These are phyloP conservation scores for Leccinellum albellum DNA, from an alignment of 768 basidiomycete species.

Conservation along the genomic window DNA sequence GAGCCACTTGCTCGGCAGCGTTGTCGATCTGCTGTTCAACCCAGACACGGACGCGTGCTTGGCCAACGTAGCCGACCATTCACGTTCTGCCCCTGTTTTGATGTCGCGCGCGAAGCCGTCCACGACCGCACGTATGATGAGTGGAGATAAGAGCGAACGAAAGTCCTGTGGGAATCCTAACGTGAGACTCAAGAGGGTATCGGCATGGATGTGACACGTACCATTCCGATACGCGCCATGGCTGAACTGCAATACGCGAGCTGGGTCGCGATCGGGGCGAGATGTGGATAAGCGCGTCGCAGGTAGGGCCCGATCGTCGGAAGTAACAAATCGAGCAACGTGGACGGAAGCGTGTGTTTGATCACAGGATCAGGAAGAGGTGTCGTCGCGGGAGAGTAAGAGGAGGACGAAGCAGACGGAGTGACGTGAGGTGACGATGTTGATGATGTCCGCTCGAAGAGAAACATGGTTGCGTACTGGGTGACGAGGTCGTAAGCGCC, in stretches of 20 bases:
- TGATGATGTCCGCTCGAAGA: constrained; percentile 50
- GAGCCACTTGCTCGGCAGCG: constrained; percentile 50
- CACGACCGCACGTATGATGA: constrained; percentile 64
- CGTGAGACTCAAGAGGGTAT: not conserved
- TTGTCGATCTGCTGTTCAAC: constrained; percentile 13
- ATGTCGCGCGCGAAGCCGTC: constrained; percentile 49
- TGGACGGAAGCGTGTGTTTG: constrained; percentile 28
- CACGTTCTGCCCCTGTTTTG: constrained; percentile 24
- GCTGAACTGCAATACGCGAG: constrained; percentile 91
- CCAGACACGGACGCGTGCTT: constrained; percentile 14
- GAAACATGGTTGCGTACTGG: constrained; percentile 86
- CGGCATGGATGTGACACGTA: constrained; percentile 10
- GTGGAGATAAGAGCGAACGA: constrained; percentile 57
- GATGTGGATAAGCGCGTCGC: constrained; percentile 56
- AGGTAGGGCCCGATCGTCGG: constrained; percentile 61
- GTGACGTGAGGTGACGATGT: constrained; percentile 1
- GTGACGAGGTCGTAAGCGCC: constrained; percentile 89
- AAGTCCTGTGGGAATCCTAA: constrained; percentile 47
- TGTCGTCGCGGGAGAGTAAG: constrained; percentile 15
- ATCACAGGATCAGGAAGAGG: constrained; percentile 28
- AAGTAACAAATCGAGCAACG: constrained; percentile 51
- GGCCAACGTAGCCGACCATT: constrained; percentile 34
- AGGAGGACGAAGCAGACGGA: constrained; percentile 13
- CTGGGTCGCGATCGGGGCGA: constrained; percentile 85
- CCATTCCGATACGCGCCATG: constrained; percentile 88